Evolutionary conservation across 2,329 filamentous ascomycete species (phyloP), one percentile per base, ranked within the genome.

Genomic region (Thelonectria rubi): DNA sequence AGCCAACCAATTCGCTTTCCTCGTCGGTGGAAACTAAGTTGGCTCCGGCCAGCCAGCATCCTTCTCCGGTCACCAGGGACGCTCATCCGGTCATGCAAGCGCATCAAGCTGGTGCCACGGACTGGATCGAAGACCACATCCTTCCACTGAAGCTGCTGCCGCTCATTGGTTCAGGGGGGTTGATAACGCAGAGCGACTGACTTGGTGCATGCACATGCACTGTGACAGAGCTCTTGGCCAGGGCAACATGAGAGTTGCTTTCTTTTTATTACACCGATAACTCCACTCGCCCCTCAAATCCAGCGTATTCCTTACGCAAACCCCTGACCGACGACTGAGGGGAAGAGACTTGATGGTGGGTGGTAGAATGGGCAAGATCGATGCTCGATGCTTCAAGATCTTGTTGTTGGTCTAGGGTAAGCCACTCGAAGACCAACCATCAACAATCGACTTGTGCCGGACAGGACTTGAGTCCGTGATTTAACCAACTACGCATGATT

Each of bases 61-160:
- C 40, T 48, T 18, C 62, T 17, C 42, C 49, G 53, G 40, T 39
- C 43, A 52, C 58, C 45, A 55, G 42, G 59, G 50, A 39, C 48
- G 42, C 49, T 51, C 43, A 32, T 55, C 45, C 40, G 50, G 39
- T 46, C 42, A 70, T 65, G 68, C 68, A 70, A 64, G 68, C 67
- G 67, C 68, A 52, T 32, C 57, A 26, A 34, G 48, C 57, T 55
- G 42, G 55, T 43, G 54, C 32, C 39, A 21, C 30, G 51, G 58
- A 40, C 55, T 57, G 55, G 47, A 26, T 30, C 40, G 12, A 54
- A 58, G 54, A 55, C 53, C 42, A 30, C 34, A 56, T 49, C 43
- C 49, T 59, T 55, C 48, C 34, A 3, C 18, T 51, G 34, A 32
- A 17, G 20, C 32, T 24, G 43, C 39, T 43, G 55, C 50, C 32